A percentile compares a stretch with the other conserved stretches of the same genome.
Evolutionary conservation across 2,329 filamentous ascomycete species (phyloP).

Genomic region (Dactylellina sp.): DNA sequence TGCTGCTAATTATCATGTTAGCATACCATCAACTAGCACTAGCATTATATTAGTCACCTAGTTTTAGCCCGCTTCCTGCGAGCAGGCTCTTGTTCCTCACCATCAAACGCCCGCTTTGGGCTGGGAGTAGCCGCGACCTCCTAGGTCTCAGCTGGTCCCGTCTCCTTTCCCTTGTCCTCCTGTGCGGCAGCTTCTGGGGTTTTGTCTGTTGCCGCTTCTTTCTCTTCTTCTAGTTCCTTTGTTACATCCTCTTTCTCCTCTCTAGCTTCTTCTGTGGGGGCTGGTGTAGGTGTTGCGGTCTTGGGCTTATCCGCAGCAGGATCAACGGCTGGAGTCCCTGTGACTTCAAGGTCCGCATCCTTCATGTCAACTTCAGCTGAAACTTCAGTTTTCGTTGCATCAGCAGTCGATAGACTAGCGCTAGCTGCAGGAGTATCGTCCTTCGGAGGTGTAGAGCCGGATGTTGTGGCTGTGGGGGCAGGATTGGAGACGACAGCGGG

Average conservation of each 20-base stretch:
- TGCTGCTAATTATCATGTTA: neutral
- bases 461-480: conserved; percentile 1
- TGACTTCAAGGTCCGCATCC: conserved; percentile 50
- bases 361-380: conserved; percentile 56
- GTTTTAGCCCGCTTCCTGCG: conserved; percentile 7
- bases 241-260: conserved; percentile 58
- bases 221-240: conserved; percentile 42
- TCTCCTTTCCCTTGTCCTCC: conserved; percentile 37
- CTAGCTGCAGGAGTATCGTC: conserved; percentile 36
- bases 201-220: conserved; percentile 15
- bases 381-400: conserved; percentile 34
- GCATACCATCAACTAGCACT: neutral
- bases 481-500: conserved; percentile 29
- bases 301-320: conserved; percentile 53
- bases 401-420: conserved; percentile 15
- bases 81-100: conserved; percentile 53
- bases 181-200: conserved; percentile 22
- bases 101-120: conserved; percentile 35
- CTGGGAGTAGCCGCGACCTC: conserved; percentile 31
- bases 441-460: conserved; percentile 24
- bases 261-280: conserved; percentile 24
- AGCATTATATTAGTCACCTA: neutral
- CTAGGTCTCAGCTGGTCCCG: conserved; percentile 38
- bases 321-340: conserved; percentile 39
- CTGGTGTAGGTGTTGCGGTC: conserved; percentile 7